These are phyloP conservation scores for Pezicula carpinea DNA, from an alignment of 2,329 filamentous ascomycete species.

Conservation along the genomic window DNA sequence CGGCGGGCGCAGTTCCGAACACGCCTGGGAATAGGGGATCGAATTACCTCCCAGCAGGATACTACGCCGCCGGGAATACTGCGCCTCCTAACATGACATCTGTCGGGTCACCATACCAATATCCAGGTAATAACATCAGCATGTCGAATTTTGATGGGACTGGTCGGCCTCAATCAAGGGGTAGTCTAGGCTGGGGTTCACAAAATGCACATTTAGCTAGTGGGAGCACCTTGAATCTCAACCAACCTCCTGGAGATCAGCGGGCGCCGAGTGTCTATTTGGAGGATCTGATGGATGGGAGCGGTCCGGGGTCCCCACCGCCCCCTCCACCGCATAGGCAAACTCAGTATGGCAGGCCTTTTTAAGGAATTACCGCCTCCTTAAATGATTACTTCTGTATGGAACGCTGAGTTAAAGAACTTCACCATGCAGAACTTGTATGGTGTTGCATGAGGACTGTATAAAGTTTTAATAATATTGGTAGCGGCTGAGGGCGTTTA, in stretches of 20 bases:
- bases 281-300: constrained; percentile 77
- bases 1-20: constrained; percentile 59
- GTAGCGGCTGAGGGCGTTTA: too few relatives aligned
- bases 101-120: too few relatives aligned
- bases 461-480: too few relatives aligned
- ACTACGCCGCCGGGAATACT: constrained; percentile 67
- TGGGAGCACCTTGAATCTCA: constrained; percentile 61
- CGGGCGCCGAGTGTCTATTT: constrained; percentile 84
- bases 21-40: constrained; percentile 61
- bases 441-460: too few relatives aligned
- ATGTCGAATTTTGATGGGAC: constrained; percentile 13
- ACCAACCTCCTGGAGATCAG: constrained; percentile 53
- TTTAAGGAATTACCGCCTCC: too few relatives aligned
- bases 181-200: constrained; percentile 52
- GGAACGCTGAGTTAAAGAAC: too few relatives aligned
- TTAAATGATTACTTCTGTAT: too few relatives aligned
- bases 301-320: not conserved
- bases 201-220: constrained; percentile 35
- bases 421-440: too few relatives aligned
- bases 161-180: constrained; percentile 18
- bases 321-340: not conserved
- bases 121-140: constrained; percentile 44
- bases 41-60: constrained; percentile 82
- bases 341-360: too few relatives aligned
- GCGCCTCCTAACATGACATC: constrained; percentile 6